Base-by-base conservation (phyloP, 2,329 filamentous ascomycete genomes). In the Trichocomaceae sp. region DNA sequence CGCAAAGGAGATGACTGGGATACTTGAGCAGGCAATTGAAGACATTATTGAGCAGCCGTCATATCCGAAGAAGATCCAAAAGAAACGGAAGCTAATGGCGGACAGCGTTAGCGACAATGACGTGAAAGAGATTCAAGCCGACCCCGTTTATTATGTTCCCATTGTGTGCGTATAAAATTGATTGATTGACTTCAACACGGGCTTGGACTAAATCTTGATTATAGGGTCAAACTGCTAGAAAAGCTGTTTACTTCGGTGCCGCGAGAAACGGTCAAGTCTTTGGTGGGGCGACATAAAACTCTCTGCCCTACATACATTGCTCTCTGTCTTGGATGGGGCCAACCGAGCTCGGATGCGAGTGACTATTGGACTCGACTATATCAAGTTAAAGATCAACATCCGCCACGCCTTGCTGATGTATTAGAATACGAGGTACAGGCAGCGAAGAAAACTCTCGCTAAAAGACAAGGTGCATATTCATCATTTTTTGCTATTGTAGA, bases 41-140 rank as follows among this genome's bases (percentile, higher is more conserved):
- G 65, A 73, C 42, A 69, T 77, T 45, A 60, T 75, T 3, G 70
- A 72, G 8, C 65, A 68, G 37, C 59, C 60, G 0, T 55, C 61
- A 4, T 80, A 79, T 61, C 77, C 77, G 2, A 77, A 71, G 48
- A 62, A 71, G 52, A 71, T 50, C 26, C 13, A 64, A 71, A 53
- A 67, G 72, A 67, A 71, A 47, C 73, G 74, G 52, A 60, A 66
- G 39, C 47, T 20, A 39, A 41, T 50, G 3, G 41, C 26, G 31
- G 44, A 37, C 15, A 22, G 15, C 22, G 35, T 47, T 17, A 37
- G 44, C 26, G 22, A 47, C 23, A 22, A 19, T 10, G 45, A 47
- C 10, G 13, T 47, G 23, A 20, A 44, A 26, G 9, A 46, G 29
- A 19, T 44, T 17, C 26, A 47, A 31, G 22, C 35, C 44, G 62